These are phyloP conservation scores for Fusarium anguioides DNA, from an alignment of 2,329 filamentous ascomycete genomes.

Conservation along the genomic window DNA sequence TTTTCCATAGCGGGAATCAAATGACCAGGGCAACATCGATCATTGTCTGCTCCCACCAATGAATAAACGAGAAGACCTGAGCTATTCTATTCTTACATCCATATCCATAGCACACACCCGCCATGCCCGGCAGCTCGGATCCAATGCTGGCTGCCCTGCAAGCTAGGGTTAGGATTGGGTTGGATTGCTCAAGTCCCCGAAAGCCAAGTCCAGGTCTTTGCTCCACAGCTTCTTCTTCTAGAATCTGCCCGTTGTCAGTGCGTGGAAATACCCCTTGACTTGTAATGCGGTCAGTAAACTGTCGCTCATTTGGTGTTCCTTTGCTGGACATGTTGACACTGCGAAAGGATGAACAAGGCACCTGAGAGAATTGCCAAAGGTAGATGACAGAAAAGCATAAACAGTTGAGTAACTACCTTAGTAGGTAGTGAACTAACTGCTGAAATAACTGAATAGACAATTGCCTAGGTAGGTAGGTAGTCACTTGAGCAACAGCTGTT, in stretches of 20 bases:
- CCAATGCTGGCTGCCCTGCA: slow-evolving; percentile 30
- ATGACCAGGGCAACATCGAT: slow-evolving; percentile 31
- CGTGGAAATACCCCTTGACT: slow-evolving; percentile 9
- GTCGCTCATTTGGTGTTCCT: neutral
- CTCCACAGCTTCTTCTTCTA: slow-evolving; percentile 39
- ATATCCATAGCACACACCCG: slow-evolving; percentile 18
- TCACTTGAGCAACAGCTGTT: neutral
- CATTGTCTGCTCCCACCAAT: slow-evolving; percentile 33
- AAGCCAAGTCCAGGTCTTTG: slow-evolving; percentile 31
- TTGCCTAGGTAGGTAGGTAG: neutral
- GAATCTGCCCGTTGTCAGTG: slow-evolving; percentile 33
- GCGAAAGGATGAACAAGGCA: neutral
- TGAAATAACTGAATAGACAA: too few species aligned
- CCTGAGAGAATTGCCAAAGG: neutral
- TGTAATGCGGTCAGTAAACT: neutral
- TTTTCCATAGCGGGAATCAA: slow-evolving; percentile 14
- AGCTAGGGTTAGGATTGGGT: slow-evolving; percentile 28
- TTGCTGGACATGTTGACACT: neutral
- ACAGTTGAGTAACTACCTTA: neutral
- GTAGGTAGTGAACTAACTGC: too few species aligned
- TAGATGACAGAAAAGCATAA: neutral
- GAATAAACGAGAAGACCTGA: slow-evolving; percentile 30
- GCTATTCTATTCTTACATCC: slow-evolving; percentile 31
- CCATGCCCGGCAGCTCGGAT: slow-evolving; percentile 40
- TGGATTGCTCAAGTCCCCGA: slow-evolving; percentile 30